Conservation (phyloP, 129 eudicot species). For the Flaveria trinervia region DNA sequence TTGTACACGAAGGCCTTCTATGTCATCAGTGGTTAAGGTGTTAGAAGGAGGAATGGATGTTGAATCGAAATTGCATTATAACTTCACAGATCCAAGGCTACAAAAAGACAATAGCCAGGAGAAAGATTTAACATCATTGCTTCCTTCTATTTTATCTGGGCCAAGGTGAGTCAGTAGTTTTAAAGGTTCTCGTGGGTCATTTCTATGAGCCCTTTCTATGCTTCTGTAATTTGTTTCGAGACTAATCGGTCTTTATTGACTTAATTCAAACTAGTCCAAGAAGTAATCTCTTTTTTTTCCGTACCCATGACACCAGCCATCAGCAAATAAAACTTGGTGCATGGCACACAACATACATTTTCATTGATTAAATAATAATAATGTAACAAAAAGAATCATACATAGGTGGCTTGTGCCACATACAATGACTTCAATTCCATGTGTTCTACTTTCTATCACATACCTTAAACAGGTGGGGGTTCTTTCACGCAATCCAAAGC, state of each 20-base stretch:
- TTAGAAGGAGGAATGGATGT: too few species aligned
- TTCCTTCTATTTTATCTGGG: constrained; percentile 9
- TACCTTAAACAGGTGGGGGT: constrained; percentile 34
- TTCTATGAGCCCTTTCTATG: background rate
- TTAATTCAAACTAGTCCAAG: background rate
- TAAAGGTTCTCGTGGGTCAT: background rate
- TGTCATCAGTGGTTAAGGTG: background rate
- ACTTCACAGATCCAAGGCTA: background rate
- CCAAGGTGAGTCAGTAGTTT: constrained; percentile 9
- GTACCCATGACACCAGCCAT: too few species aligned
- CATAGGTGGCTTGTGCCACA: background rate
- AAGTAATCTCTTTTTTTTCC: too few species aligned
- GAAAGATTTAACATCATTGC: background rate
- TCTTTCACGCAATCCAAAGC: constrained; percentile 50
- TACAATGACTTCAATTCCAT: background rate
- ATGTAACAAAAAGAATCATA: constrained; percentile 22
- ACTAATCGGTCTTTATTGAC: background rate
- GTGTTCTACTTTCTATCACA: constrained; percentile 11
- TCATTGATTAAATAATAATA: constrained; percentile 21
- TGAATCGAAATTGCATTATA: too few species aligned
- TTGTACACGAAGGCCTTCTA: background rate
- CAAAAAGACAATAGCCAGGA: background rate
- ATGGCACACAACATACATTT: background rate
- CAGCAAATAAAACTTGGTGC: too few species aligned
- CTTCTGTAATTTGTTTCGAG: background rate